These are phyloP conservation scores for Inga laurina DNA, from an alignment of 306 rosid genomes.

Conservation along the genomic window DNA sequence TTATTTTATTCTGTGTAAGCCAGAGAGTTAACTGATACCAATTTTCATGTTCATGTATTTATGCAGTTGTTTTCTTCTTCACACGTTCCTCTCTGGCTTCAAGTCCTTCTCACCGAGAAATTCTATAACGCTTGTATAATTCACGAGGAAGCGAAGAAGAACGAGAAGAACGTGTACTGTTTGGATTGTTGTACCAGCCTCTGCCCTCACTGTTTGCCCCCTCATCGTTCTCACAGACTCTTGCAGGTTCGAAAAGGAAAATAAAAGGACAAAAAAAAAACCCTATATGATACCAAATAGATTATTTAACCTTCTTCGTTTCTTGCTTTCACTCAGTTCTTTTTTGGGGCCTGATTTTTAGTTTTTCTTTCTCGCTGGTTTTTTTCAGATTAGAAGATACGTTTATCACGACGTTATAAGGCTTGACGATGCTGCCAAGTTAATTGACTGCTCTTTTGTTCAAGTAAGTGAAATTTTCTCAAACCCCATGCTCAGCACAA, in stretches of 20 bases:
- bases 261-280: too few species aligned
- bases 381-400: conserved; percentile 81
- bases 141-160: conserved; percentile 84
- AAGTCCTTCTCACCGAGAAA: conserved; percentile 68
- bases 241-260: conserved; percentile 54
- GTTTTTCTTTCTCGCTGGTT: background rate
- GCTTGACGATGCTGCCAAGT: conserved; percentile 73
- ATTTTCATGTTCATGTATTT: conserved; percentile 8
- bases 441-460: conserved; percentile 74
- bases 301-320: background rate
- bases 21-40: background rate
- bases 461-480: conserved; percentile 55
- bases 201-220: conserved; percentile 84
- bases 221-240: conserved; percentile 81
- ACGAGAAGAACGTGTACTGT: conserved; percentile 87
- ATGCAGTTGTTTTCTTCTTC: conserved; percentile 40
- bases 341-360: background rate
- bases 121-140: conserved; percentile 92
- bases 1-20: background rate
- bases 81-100: conserved; percentile 77
- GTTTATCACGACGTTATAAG: conserved; percentile 79
- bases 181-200: conserved; percentile 88
- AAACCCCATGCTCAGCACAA: background rate
- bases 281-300: background rate
- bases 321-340: background rate